Evolutionary conservation across 352 stramenopile genomes (phyloP).

Genomic region (Globisporangium nodosum): DNA sequence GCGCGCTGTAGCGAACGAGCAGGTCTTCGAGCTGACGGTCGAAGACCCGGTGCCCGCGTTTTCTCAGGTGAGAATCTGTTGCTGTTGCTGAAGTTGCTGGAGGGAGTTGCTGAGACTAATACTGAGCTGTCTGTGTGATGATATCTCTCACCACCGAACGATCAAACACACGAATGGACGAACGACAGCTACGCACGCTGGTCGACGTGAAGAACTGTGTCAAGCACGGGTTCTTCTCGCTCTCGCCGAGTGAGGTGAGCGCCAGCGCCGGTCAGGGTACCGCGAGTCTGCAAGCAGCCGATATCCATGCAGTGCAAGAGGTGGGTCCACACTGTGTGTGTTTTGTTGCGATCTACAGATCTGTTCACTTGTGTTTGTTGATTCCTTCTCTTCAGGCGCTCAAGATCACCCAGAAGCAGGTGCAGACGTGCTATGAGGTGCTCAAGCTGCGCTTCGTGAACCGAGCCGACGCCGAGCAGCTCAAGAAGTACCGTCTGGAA

Average conservation of each 20-base stretch:
- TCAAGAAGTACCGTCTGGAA: constrained; percentile 70
- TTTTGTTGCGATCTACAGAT: neutral
- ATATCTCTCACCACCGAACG: too few relatives aligned
- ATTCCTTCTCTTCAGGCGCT: constrained; percentile 27
- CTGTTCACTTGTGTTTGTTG: neutral
- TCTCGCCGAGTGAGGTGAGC: constrained; percentile 21
- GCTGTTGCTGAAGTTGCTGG: neutral
- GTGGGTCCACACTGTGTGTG: constrained; percentile 11
- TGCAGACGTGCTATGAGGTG: constrained; percentile 77
- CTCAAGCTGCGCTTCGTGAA: constrained; percentile 61
- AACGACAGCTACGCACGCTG: constrained; percentile 54
- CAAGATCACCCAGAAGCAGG: constrained; percentile 74
- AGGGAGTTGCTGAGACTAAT: neutral
- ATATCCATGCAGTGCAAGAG: constrained; percentile 62
- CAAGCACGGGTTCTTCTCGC: constrained; percentile 52
- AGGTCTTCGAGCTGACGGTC: constrained; percentile 80
- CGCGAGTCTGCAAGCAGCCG: constrained; percentile 25
- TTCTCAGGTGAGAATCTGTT: constrained; percentile 12
- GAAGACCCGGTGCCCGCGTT: constrained; percentile 83
- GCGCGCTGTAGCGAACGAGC: constrained; percentile 39
- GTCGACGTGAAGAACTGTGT: constrained; percentile 64
- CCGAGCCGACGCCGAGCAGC: constrained; percentile 34
- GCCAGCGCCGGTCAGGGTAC: constrained; percentile 30
- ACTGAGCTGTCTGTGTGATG: neutral
- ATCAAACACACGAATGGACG: neutral